phyloP scores from a whole-genome alignment of 371 early-diverging fungal species.

The Nematocida minor region DNA sequence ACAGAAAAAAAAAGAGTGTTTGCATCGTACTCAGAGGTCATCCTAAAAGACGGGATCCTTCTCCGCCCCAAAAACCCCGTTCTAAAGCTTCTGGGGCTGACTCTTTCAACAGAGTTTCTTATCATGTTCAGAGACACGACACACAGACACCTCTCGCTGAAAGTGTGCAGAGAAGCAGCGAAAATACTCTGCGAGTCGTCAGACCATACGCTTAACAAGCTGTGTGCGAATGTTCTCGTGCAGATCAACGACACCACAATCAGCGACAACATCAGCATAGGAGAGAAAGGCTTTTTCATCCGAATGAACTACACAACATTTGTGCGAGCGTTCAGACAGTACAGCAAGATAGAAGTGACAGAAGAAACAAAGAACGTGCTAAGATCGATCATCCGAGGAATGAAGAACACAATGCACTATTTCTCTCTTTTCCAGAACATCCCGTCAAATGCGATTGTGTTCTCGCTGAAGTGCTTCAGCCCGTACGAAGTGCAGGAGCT shows the following conservation, averaged over 20 bases:
- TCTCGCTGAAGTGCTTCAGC: constrained; percentile 49
- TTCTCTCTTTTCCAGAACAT: constrained; percentile 50
- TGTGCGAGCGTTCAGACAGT: constrained; percentile 22
- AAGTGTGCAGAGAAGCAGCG: constrained; percentile 43
- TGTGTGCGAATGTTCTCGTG: constrained; percentile 50
- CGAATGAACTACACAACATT: constrained; percentile 43
- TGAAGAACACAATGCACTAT: constrained; percentile 55
- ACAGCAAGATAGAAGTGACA: constrained; percentile 8
- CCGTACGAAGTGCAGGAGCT: constrained; percentile 20
- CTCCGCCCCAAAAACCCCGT: constrained; percentile 45
- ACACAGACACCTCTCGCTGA: constrained; percentile 45
- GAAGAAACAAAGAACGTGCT: constrained; percentile 51
- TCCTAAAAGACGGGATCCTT: constrained; percentile 47
- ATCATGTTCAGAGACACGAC: constrained; percentile 48
- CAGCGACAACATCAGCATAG: constrained; percentile 46
- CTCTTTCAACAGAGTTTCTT: constrained; percentile 47
- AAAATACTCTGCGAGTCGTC: constrained; percentile 24
- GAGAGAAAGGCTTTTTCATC: constrained; percentile 47
- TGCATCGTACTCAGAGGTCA: constrained; percentile 44
- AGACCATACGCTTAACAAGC: constrained; percentile 49
- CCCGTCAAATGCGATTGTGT: constrained; percentile 48
- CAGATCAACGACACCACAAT: constrained; percentile 52
- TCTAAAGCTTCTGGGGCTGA: constrained; percentile 39
- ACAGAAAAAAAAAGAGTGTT: constrained; percentile 43
- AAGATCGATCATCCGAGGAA: constrained; percentile 43